Conservation (phyloP, 306 rosid genomes). For the Trifolium pratense region DNA sequence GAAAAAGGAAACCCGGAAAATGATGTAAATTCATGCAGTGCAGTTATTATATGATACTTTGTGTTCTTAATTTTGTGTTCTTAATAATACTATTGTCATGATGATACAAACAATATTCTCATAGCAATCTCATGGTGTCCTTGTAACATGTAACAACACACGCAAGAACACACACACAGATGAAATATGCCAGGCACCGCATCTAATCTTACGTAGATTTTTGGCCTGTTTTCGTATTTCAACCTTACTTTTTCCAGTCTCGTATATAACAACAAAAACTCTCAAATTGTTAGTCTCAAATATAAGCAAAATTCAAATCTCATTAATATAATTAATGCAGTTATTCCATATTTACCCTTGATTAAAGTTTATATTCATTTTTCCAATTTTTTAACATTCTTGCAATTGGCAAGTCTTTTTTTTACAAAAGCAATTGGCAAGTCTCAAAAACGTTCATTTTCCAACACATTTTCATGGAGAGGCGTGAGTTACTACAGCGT, state of each 20-base stretch:
- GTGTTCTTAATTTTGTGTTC: slow-evolving; percentile 23
- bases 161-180: background rate
- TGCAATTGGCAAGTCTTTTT: too few species aligned
- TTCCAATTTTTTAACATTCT: too few species aligned
- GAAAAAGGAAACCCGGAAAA: slow-evolving; percentile 17
- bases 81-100: slow-evolving; percentile 19
- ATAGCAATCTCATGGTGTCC: slow-evolving; percentile 7
- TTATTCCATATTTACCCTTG: too few species aligned
- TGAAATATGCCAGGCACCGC: slow-evolving; percentile 11
- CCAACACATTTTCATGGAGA: too few species aligned
- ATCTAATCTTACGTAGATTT: background rate
- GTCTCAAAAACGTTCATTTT: too few species aligned
- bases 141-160: slow-evolving; percentile 9
- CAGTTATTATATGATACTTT: slow-evolving; percentile 17
- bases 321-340: too few species aligned
- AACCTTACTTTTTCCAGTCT: background rate
- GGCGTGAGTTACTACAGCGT: too few species aligned
- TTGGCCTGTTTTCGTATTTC: slow-evolving; percentile 17
- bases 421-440: too few species aligned
- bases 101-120: background rate
- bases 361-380: too few species aligned
- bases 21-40: slow-evolving; percentile 20
- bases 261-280: too few species aligned
- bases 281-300: too few species aligned
- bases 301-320: too few species aligned